These are phyloP conservation scores for Diospyros kaki DNA, from an alignment of 148 eudicot species.

Conservation along the genomic window DNA sequence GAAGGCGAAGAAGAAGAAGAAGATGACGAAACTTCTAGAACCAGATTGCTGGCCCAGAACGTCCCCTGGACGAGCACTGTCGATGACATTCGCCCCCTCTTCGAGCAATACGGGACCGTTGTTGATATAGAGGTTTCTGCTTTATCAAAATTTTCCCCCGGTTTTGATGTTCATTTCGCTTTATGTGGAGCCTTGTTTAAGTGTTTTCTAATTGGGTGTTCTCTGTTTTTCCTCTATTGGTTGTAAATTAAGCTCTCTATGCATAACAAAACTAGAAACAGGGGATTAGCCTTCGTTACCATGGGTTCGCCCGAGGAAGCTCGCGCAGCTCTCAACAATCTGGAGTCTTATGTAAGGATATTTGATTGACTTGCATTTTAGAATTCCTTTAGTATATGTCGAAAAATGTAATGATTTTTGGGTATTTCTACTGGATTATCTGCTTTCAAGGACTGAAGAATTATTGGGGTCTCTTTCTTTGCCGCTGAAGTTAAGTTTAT, in stretches of 20 bases:
- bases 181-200: not conserved
- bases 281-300: constrained; percentile 86
- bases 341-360: constrained; percentile 63
- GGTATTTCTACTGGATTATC: not conserved
- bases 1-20: constrained; percentile 18
- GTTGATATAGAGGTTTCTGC: constrained; percentile 61
- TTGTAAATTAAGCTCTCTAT: constrained; percentile 52
- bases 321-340: constrained; percentile 52
- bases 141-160: not conserved
- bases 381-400: not conserved
- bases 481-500: not conserved
- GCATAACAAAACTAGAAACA: constrained; percentile 69
- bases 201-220: constrained; percentile 9
- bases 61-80: constrained; percentile 68
- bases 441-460: not conserved
- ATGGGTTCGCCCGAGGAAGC: constrained; percentile 93
- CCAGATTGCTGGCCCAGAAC: constrained; percentile 68
- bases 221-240: not conserved
- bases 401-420: not conserved
- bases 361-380: not conserved
- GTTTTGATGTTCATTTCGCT: not conserved
- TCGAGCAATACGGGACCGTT: constrained; percentile 74
- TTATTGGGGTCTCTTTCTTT: not conserved
- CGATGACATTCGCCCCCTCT: constrained; percentile 70
- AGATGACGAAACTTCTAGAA: constrained; percentile 37